phyloP scores from a whole-genome alignment of 495 filamentous ascomycete species.

The Cercophora sp. region DNA sequence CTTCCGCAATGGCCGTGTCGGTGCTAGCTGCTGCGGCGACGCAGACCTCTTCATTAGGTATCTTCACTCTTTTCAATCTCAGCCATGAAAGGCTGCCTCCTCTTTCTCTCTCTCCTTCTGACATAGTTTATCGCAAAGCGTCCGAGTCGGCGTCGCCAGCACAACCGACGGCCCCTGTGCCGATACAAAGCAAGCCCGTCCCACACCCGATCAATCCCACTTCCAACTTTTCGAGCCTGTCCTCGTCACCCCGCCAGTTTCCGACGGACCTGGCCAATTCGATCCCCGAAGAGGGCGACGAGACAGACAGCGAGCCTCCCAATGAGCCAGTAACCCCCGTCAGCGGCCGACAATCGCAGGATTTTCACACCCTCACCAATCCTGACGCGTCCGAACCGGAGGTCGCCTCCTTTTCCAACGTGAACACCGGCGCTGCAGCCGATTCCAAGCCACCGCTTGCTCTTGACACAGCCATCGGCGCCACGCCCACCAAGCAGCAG shows the following conservation, averaged over 20 bases:
- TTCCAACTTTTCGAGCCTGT: slow-evolving; percentile 22
- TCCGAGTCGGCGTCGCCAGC: neutral
- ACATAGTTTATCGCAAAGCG: slow-evolving; percentile 5
- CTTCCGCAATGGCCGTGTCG: slow-evolving; percentile 28
- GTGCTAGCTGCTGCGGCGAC: slow-evolving; percentile 29
- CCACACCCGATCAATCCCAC: slow-evolving; percentile 5
- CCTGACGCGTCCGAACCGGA: slow-evolving; percentile 32
- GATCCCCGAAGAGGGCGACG: slow-evolving; percentile 47
- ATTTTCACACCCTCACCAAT: slow-evolving; percentile 41
- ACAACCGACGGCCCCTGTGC: neutral
- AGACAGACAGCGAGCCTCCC: slow-evolving; percentile 43
- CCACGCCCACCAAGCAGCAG: slow-evolving; percentile 11
- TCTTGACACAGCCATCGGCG: slow-evolving; percentile 26
- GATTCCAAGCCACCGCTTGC: slow-evolving; percentile 24
- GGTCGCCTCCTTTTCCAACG: slow-evolving; percentile 22
- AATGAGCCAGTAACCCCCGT: slow-evolving; percentile 48
- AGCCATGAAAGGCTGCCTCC: slow-evolving; percentile 16
- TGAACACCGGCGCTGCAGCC: slow-evolving; percentile 17
- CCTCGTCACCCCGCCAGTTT: slow-evolving; percentile 36
- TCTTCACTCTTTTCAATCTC: slow-evolving; percentile 21
- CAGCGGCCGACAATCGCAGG: slow-evolving; percentile 47
- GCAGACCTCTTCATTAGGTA: slow-evolving; percentile 31
- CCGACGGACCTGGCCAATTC: slow-evolving; percentile 39
- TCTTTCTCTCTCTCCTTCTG: slow-evolving; percentile 10
- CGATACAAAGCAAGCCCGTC: slow-evolving; percentile 5